Evolutionary conservation across 768 basidiomycete species (phyloP).

Genomic region (Strobilomyces confusus): DNA sequence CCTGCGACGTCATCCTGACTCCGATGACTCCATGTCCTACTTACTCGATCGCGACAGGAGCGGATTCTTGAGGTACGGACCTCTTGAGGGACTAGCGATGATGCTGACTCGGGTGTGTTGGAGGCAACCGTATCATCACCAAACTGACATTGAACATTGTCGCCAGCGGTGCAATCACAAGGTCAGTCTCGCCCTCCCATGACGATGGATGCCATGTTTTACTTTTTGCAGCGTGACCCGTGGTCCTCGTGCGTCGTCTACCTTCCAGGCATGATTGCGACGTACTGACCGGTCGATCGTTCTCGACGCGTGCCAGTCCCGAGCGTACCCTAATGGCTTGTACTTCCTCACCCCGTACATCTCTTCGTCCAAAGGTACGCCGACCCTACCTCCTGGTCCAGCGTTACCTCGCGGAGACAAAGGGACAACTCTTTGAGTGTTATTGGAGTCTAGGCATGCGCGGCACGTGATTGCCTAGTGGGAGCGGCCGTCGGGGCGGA

Average conservation of each 20-base stretch:
- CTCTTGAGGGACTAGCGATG: background rate
- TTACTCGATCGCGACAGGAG: background rate
- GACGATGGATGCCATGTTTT: background rate
- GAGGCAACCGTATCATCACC: background rate
- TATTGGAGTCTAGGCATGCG: no score
- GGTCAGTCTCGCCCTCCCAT: background rate
- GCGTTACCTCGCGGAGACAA: no score
- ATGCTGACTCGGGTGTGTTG: background rate
- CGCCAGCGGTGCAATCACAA: background rate
- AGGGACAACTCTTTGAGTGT: background rate
- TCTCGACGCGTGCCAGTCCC: background rate
- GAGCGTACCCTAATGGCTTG: background rate
- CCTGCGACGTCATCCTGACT: background rate
- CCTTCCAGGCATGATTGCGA: no score
- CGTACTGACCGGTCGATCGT: background rate
- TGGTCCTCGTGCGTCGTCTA: background rate
- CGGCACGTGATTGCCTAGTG: no score
- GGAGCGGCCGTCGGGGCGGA: no score
- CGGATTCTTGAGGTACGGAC: background rate
- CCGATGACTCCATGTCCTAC: background rate
- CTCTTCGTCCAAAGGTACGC: slow-evolving; percentile 2
- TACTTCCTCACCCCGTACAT: slow-evolving; percentile 4
- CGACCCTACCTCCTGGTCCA: background rate
- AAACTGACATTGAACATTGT: slow-evolving; percentile 1
- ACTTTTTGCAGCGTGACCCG: background rate